These are phyloP conservation scores for Dendrocalamus sinicus DNA, from an alignment of 176 grass and related monocot genomes.

Conservation along the genomic window DNA sequence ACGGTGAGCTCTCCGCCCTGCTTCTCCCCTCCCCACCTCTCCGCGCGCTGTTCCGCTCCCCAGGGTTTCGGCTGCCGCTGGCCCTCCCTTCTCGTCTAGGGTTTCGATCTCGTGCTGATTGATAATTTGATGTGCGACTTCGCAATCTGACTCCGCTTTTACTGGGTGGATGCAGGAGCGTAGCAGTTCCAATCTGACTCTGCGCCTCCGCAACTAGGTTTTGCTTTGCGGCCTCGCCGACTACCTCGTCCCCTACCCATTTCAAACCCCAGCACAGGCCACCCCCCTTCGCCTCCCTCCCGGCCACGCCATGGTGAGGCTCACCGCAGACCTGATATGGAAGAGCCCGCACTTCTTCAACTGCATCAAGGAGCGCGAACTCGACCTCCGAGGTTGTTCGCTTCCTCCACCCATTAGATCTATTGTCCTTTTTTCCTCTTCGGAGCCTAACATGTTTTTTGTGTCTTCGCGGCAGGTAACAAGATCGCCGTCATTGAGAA, in stretches of 20 bases:
- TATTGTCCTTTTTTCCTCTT: conserved; percentile 29
- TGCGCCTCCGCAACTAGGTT: conserved; percentile 21
- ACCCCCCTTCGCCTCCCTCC: not conserved
- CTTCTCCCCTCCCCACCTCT: not conserved
- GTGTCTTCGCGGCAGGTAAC: conserved; percentile 55
- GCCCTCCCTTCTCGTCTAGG: no score
- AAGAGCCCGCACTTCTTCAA: conserved; percentile 99
- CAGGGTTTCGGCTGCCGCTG: no score
- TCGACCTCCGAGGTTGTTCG: conserved; percentile 74
- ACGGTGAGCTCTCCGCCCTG: not conserved
- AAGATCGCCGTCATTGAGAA: conserved; percentile 97
- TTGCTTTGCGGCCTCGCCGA: conserved; percentile 12
- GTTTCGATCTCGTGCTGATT: no score
- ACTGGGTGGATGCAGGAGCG: not conserved
- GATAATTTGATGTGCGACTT: no score
- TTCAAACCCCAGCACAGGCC: not conserved
- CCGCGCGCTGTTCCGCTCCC: no score
- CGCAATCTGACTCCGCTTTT: not conserved
- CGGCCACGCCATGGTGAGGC: conserved; percentile 67
- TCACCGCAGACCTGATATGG: conserved; percentile 93
- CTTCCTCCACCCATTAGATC: conserved; percentile 22
- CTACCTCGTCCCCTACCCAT: not conserved
- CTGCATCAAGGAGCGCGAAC: conserved; percentile 87
- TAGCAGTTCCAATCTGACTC: not conserved
- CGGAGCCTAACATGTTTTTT: not conserved